phyloP scores from a whole-genome alignment of 176 grass and related monocot genomes.

The Pontederia crassipes region DNA sequence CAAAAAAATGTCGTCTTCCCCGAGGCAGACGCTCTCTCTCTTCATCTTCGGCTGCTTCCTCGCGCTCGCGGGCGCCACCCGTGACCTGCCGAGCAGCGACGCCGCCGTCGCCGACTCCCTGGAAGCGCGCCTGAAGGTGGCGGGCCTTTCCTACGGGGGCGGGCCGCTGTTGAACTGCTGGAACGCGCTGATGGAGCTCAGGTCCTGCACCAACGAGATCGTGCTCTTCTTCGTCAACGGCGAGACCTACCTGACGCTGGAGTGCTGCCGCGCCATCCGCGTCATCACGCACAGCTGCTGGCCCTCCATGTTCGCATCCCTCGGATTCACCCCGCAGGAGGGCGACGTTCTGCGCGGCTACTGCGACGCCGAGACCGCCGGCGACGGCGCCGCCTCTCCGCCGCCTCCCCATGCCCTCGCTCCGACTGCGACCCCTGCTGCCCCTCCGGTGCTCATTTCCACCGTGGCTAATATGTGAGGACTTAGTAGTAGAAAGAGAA shows the following conservation, averaged over 20 bases:
- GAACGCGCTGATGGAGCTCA: conserved; percentile 43
- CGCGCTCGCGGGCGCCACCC: neutral
- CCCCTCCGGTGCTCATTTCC: neutral
- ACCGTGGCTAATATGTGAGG: too few species aligned
- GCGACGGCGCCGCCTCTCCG: neutral
- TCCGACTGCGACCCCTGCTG: neutral
- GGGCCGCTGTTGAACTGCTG: conserved; percentile 41
- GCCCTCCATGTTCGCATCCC: conserved; percentile 49
- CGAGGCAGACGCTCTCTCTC: neutral
- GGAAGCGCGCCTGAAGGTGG: neutral
- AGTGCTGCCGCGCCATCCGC: conserved; percentile 66
- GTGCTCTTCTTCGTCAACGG: conserved; percentile 75
- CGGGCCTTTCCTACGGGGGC: neutral
- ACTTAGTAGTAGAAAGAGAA: too few species aligned
- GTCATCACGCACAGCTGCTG: conserved; percentile 62
- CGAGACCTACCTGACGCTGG: conserved; percentile 54
- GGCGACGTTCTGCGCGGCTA: conserved; percentile 51
- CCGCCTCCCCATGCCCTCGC: neutral
- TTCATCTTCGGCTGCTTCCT: neutral
- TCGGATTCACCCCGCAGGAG: conserved; percentile 57
- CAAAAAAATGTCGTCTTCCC: neutral
- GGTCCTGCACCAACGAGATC: conserved; percentile 63
- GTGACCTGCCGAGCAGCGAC: neutral
- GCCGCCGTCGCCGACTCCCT: neutral
- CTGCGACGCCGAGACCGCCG: conserved; percentile 44